Conservation (phyloP, 805 yeast species). For the Ogataea henricii region DNA sequence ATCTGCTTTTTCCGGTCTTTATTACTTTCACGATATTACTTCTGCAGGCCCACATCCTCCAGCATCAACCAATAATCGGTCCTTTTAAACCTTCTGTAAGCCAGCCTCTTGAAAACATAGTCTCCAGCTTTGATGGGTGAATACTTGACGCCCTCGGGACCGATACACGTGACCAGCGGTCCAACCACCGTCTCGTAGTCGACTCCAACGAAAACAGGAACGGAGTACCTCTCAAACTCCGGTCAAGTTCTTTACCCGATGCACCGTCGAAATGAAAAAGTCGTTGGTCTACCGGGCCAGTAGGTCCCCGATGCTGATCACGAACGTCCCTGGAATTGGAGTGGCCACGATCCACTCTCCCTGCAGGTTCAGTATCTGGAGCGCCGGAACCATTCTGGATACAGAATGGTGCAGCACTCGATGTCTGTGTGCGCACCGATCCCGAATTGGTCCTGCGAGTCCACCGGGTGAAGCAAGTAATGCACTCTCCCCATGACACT, state of each 20-base stretch:
- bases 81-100: slow-evolving; percentile 16
- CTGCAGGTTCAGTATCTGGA: slow-evolving; percentile 36
- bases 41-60: slow-evolving; percentile 18
- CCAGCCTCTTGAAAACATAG: slow-evolving; percentile 19
- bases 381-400: slow-evolving; percentile 35
- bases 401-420: slow-evolving; percentile 35
- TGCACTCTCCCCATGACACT: slow-evolving; percentile 35
- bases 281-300: slow-evolving; percentile 39
- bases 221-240: slow-evolving; percentile 28
- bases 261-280: slow-evolving; percentile 37
- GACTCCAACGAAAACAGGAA: slow-evolving; percentile 30
- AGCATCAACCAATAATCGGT: slow-evolving; percentile 9
- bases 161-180: slow-evolving; percentile 26
- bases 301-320: slow-evolving; percentile 41
- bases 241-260: slow-evolving; percentile 36
- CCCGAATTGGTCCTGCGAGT: slow-evolving; percentile 32
- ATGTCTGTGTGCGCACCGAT: slow-evolving; percentile 41
- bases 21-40: too few relatives aligned
- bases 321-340: slow-evolving; percentile 36
- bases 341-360: slow-evolving; percentile 39
- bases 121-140: slow-evolving; percentile 21
- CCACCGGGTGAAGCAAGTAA: slow-evolving; percentile 33
- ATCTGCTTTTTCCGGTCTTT: too few relatives aligned
- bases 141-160: slow-evolving; percentile 16
- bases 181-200: slow-evolving; percentile 22